These are phyloP conservation scores for Capronia americana DNA, from an alignment of 2,329 filamentous ascomycete species.

Conservation along the genomic window DNA sequence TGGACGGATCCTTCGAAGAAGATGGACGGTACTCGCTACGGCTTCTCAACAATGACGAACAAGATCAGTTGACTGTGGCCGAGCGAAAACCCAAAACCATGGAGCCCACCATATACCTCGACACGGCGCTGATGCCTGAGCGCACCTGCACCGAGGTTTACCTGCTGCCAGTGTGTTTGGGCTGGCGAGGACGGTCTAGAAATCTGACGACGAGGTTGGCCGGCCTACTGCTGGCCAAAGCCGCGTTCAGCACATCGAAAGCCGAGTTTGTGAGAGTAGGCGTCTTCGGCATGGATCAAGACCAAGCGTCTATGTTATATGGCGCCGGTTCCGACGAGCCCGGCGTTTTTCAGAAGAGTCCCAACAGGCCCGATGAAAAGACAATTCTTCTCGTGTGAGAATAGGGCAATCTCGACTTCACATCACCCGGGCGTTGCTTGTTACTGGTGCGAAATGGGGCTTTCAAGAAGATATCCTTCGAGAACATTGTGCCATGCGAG, in stretches of 20 bases:
- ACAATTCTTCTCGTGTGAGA: background rate
- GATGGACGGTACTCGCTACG: slow-evolving; percentile 12
- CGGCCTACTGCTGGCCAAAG: slow-evolving; percentile 6
- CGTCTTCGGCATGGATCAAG: slow-evolving; percentile 8
- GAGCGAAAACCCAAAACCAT: background rate
- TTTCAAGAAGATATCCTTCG: background rate
- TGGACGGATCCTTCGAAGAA: slow-evolving; percentile 8
- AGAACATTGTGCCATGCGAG: too few species aligned
- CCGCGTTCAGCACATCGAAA: background rate
- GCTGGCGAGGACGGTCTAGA: slow-evolving; percentile 8
- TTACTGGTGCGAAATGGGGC: background rate
- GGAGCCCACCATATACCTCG: slow-evolving; percentile 15
- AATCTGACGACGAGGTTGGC: slow-evolving; percentile 3
- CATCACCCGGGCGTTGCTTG: background rate
- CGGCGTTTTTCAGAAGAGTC: background rate
- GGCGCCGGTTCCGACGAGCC: background rate
- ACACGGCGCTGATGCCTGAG: slow-evolving; percentile 12
- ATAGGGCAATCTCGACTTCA: background rate
- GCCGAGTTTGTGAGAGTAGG: background rate
- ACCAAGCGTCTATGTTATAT: background rate
- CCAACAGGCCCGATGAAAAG: background rate
- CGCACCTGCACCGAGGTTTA: slow-evolving; percentile 4
- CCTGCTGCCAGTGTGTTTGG: slow-evolving; percentile 8
- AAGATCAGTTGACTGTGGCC: background rate
- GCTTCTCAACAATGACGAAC: background rate